Percentiles rank a stretch among this genome's conserved stretches.
Evolutionary conservation across 345 rosid genomes (phyloP).

Genomic region (Salix purpurea): DNA sequence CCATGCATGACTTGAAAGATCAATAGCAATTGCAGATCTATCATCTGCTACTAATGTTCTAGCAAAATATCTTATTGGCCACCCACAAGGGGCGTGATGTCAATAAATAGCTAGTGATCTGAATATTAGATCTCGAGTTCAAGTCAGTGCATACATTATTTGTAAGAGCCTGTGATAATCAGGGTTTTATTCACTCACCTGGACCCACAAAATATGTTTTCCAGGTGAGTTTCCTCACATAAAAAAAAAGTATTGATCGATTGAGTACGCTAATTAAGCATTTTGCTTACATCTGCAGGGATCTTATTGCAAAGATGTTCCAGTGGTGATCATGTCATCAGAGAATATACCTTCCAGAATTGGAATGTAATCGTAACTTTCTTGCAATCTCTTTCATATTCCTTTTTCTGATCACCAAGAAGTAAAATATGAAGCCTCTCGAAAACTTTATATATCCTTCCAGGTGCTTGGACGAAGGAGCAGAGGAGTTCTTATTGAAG

Average conservation of each 20-base stretch:
- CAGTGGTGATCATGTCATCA: slow-evolving; percentile 87
- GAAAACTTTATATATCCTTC: not conserved
- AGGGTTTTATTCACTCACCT: too few species aligned
- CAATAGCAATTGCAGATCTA: not conserved
- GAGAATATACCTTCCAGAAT: slow-evolving; percentile 79
- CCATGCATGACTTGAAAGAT: not conserved
- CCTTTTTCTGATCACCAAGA: not conserved
- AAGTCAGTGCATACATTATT: fast-evolving
- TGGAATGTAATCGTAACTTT: slow-evolving; percentile 27
- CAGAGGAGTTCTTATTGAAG: slow-evolving; percentile 53
- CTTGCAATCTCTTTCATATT: not conserved
- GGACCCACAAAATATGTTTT: too few species aligned
- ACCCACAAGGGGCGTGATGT: too few species aligned
- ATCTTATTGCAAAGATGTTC: slow-evolving; percentile 62
- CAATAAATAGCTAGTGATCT: too few species aligned
- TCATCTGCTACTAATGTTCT: not conserved
- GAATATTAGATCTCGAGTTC: too few species aligned
- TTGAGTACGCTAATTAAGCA: not conserved
- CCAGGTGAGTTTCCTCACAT: too few species aligned
- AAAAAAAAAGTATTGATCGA: not conserved
- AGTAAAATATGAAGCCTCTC: not conserved
- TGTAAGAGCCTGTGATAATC: too few species aligned
- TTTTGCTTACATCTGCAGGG: slow-evolving; percentile 33
- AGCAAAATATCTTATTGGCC: not conserved
- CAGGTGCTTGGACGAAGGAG: slow-evolving; percentile 63